Conservation (phyloP, 1,284 basidiomycete species). For the Ganoderma resinaceum region DNA sequence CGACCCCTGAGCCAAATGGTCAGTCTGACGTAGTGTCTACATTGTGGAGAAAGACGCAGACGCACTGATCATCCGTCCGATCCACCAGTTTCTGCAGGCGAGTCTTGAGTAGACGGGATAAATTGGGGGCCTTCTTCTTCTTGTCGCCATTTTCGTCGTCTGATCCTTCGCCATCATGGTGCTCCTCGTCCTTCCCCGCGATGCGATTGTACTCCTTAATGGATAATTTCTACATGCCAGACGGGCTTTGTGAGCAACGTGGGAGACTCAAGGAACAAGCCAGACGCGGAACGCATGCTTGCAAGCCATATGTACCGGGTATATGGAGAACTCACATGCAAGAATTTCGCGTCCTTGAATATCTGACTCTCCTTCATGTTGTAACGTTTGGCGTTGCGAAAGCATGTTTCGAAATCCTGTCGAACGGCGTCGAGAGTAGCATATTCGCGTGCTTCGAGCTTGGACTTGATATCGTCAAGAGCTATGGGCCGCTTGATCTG, state of each 20-base stretch:
- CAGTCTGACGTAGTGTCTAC: conserved; percentile 1
- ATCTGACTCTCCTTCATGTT: conserved; percentile 89
- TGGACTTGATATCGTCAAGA: conserved; percentile 86
- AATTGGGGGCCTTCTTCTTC: conserved; percentile 64
- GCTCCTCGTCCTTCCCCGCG: conserved; percentile 46
- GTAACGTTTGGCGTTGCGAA: conserved; percentile 90
- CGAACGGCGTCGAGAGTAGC: conserved; percentile 74
- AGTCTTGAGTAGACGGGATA: conserved; percentile 66
- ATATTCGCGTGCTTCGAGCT: conserved; percentile 73
- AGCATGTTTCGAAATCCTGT: conserved; percentile 86
- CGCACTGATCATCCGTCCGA: conserved; percentile 71
- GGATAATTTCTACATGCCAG: conserved; percentile 62
- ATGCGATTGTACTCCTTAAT: conserved; percentile 68
- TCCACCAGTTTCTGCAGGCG: conserved; percentile 74
- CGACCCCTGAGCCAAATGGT: conserved; percentile 60
- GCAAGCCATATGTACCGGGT: not conserved
- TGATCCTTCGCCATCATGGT: conserved; percentile 44
- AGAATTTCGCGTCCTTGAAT: conserved; percentile 81
- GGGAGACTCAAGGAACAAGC: not conserved
- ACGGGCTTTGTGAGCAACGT: not conserved
- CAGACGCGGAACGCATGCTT: not conserved
- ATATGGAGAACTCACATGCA: conserved; percentile 52
- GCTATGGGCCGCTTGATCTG: conserved; percentile 82
- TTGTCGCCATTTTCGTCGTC: conserved; percentile 41
- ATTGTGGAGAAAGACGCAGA: conserved; percentile 21